These are phyloP conservation scores for Phytophthora cryptogea DNA, from an alignment of 352 stramenopile genomes.

Conservation along the genomic window DNA sequence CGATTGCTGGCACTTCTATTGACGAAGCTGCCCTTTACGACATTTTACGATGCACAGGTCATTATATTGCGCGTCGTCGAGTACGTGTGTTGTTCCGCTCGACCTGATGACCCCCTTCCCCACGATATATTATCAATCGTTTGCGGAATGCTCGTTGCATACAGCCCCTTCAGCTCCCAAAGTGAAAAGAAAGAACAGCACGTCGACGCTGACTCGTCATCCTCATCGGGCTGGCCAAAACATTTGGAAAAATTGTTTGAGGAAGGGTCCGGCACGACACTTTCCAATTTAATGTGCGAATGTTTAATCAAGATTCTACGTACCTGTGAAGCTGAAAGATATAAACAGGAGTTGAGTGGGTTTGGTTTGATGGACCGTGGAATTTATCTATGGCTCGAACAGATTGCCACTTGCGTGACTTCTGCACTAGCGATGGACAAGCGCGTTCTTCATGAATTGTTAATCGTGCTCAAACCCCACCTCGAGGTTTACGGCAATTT, in stretches of 20 bases:
- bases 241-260: conserved; percentile 7
- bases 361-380: conserved; percentile 72
- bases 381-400: conserved; percentile 54
- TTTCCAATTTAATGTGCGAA: conserved; percentile 52
- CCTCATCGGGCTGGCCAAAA: not conserved
- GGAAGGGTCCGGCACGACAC: conserved; percentile 16
- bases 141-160: conserved; percentile 68
- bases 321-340: conserved; percentile 36
- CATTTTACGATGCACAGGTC: conserved; percentile 59
- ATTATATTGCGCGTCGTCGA: conserved; percentile 82
- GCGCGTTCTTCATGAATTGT: conserved; percentile 15
- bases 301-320: conserved; percentile 72
- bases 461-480: conserved; percentile 40
- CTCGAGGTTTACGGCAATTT: conserved; percentile 50
- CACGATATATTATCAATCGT: conserved; percentile 70
- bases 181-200: not conserved
- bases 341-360: conserved; percentile 52
- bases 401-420: conserved; percentile 50
- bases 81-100: conserved; percentile 68
- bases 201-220: not conserved
- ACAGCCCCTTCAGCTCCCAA: conserved; percentile 11
- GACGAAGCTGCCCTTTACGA: conserved; percentile 61
- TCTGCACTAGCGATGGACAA: conserved; percentile 13
- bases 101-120: conserved; percentile 44
- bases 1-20: conserved; percentile 70